Conservation (phyloP, 148 eudicot species). For the Fagopyrum homotropicum region DNA sequence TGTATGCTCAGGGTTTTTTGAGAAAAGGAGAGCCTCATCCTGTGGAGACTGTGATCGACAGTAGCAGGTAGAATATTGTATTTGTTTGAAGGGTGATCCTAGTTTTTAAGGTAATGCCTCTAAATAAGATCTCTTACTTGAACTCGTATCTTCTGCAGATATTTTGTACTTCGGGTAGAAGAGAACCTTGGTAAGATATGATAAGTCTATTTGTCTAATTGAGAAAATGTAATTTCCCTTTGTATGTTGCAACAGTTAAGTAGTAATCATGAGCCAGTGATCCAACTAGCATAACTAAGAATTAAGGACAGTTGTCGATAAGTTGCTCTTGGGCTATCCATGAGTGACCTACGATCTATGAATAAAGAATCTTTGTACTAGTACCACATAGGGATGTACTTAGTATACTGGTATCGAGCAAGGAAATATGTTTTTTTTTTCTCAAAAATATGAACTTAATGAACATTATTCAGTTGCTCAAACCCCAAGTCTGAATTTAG, state of each 20-base stretch:
- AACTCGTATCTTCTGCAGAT: constrained; percentile 44
- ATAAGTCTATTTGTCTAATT: neutral
- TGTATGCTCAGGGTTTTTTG: constrained; percentile 91
- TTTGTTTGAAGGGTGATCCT: neutral
- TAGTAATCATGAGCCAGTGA: neutral
- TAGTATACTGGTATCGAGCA: neutral
- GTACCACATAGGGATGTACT: neutral
- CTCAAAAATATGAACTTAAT: neutral
- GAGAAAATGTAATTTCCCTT: neutral
- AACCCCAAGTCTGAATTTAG: neutral
- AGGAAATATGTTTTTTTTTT: neutral
- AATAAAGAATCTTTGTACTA: neutral
- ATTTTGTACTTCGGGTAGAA: constrained; percentile 94
- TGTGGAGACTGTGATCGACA: constrained; percentile 91
- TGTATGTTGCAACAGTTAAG: neutral
- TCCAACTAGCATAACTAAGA: neutral
- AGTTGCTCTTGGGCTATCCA: neutral
- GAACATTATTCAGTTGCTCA: neutral
- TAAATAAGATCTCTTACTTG: neutral
- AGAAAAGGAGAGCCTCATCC: constrained; percentile 95
- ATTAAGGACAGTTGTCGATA: neutral
- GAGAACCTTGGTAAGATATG: constrained; percentile 71
- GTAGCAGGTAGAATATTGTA: constrained; percentile 64
- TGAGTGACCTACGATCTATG: neutral
- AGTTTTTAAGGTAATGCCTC: neutral